Evolutionary conservation across 306 rosid genomes (phyloP).

Genomic region (Citrullus amarus): DNA sequence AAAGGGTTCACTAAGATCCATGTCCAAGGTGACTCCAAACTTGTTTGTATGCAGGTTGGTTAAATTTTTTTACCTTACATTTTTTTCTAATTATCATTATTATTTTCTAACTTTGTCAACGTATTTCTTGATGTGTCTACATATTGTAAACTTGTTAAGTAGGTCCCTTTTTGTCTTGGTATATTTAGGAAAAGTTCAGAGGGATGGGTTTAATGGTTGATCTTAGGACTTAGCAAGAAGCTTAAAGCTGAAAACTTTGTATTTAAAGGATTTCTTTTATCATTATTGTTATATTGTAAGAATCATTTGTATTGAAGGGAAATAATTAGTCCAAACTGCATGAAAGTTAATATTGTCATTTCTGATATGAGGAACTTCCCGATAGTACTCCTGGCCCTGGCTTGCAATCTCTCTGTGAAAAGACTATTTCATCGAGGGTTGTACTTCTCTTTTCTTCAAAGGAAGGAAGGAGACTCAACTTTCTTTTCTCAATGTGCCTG

Average conservation of each 20-base stretch:
- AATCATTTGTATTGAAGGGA: background rate
- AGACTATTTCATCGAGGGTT: background rate
- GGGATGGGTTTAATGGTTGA: background rate
- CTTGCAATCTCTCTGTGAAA: background rate
- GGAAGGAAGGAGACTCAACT: background rate
- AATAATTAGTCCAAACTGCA: background rate
- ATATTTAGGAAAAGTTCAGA: background rate
- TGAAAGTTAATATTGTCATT: background rate
- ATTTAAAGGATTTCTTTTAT: background rate
- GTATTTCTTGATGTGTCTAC: background rate
- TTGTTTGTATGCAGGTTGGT: conserved; percentile 90
- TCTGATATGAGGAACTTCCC: background rate
- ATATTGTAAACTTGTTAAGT: background rate
- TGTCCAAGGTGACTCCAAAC: conserved; percentile 85
- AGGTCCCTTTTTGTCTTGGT: background rate
- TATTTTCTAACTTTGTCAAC: background rate
- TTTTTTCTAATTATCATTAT: background rate
- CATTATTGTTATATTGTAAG: background rate
- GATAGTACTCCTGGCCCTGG: background rate
- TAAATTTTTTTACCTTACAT: background rate
- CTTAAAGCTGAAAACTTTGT: background rate
- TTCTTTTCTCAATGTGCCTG: background rate
- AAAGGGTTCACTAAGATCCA: conserved; percentile 59
- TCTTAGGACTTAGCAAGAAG: background rate
- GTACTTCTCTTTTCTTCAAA: background rate